Base-by-base conservation (phyloP, 768 basidiomycete genomes). In the Porphyrellus cyaneotinctus region DNA sequence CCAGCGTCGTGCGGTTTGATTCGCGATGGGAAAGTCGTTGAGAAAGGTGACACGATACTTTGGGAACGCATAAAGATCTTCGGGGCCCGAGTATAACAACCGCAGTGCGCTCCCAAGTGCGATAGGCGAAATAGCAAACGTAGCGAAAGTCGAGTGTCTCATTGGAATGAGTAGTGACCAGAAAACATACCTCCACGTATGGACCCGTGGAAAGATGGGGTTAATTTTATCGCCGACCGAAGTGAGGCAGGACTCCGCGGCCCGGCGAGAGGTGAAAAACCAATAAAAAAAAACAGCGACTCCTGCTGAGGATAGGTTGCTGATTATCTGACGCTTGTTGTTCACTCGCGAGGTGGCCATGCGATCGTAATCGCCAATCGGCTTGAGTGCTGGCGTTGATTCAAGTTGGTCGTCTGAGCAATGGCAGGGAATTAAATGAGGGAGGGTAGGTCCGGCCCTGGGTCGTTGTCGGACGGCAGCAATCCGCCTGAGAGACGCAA, bases 1-100 rank as follows among this genome's bases (percentile, higher is more conserved):
- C 91, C 91, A 93, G 31, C 76, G 76, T 56, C 85, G 73, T 4
- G 87, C 91, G 2, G 88, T 89, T 43, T 85, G 74, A 59, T 86
- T 84, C 23, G 77, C 69, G 57, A 93, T 72, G 24, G 91, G 90
- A n/a, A 84, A 79, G 52, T 79, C 79, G 64, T 89, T 88, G 64
- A 93, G 80, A 69, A 89, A 93, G 36, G 83, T 72, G 54, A 93
- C 84, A 37, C 81, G 78, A 65, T 82, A 87, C 66, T 93, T 93
- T 58, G 91, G 91, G 65, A 85, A 91, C 0, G 91, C 85, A 67
- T 83, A 80, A 15, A 83, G 75, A 61, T 93, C 91, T 61, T 91
- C 87, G 26, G 91, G 89, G 42, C 90, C 76, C 10, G 85, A 82
- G 64, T 89, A 84, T 26, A 84, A 66, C n/a, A 82, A 58, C 0